These are phyloP conservation scores for Rhododendron ovatum DNA, from an alignment of 148 eudicot genomes.

Conservation along the genomic window DNA sequence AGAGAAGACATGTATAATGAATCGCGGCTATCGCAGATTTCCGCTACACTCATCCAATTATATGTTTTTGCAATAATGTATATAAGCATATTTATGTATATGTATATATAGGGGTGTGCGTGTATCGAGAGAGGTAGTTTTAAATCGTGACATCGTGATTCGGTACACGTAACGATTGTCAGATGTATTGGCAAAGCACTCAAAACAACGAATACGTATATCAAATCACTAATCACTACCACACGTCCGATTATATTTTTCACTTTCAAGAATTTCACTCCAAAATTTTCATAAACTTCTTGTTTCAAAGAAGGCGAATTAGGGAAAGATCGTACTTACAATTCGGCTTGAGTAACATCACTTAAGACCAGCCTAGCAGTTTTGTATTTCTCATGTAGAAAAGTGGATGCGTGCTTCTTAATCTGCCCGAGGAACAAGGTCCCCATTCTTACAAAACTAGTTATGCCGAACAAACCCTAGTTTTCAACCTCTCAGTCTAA, in stretches of 20 bases:
- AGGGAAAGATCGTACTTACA: slow-evolving; percentile 21
- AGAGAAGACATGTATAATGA: no score
- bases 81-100: no score
- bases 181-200: neutral
- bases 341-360: slow-evolving; percentile 31
- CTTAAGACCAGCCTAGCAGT: slow-evolving; percentile 33
- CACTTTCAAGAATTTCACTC: neutral
- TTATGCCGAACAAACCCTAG: neutral
- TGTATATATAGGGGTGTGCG: no score
- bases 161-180: no score
- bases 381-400: slow-evolving; percentile 33
- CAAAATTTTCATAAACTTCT: neutral
- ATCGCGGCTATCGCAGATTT: no score
- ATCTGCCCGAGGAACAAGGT: slow-evolving; percentile 20
- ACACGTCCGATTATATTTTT: neutral
- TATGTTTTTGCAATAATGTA: no score
- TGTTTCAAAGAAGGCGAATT: neutral
- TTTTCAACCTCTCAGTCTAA: neutral
- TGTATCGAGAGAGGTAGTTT: no score
- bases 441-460: slow-evolving; percentile 15
- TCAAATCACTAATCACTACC: neutral
- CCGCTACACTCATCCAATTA: no score
- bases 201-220: neutral
- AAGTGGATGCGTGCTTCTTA: slow-evolving; percentile 35
- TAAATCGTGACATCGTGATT: no score